These are phyloP conservation scores for Oryza meridionalis DNA, from an alignment of 176 grass and related monocot genomes.

Conservation along the genomic window DNA sequence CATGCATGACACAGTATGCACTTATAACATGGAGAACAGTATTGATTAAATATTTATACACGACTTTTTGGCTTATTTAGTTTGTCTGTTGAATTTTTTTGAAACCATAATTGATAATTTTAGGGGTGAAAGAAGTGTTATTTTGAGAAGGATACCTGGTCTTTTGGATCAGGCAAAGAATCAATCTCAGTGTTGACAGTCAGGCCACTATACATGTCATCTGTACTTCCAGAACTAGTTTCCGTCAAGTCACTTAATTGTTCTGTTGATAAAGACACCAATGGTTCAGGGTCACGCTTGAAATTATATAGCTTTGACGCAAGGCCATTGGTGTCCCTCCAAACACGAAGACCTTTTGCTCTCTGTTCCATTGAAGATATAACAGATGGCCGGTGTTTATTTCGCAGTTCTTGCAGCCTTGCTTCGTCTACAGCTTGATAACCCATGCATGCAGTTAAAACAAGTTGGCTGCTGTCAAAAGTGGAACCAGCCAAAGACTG, in stretches of 20 bases:
- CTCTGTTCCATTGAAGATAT: conserved; percentile 92
- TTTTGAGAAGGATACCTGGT: conserved; percentile 66
- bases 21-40: conserved; percentile 5
- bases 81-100: not conserved
- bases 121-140: conserved; percentile 17
- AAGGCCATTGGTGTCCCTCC: conserved; percentile 81
- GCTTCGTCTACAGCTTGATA: conserved; percentile 84
- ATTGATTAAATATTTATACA: not conserved
- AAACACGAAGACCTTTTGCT: conserved; percentile 66
- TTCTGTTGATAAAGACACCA: conserved; percentile 69
- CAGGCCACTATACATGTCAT: conserved; percentile 63
- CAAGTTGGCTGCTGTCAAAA: conserved; percentile 98
- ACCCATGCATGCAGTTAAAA: conserved; percentile 97
- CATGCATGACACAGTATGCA: not conserved
- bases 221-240: conserved; percentile 44
- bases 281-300: conserved; percentile 68
- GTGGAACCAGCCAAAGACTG: conserved; percentile 95
- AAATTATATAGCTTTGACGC: conserved; percentile 88
- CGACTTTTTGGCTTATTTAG: not conserved
- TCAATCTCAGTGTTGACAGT: conserved; percentile 68
- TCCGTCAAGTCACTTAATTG: conserved; percentile 43
- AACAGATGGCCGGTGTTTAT: conserved; percentile 89
- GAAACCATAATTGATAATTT: not conserved
- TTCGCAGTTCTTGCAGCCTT: conserved; percentile 77
- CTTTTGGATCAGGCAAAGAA: conserved; percentile 93